Evolutionary conservation across 2,329 filamentous ascomycete genomes (phyloP).

Genomic region (Trichoderma sp.): DNA sequence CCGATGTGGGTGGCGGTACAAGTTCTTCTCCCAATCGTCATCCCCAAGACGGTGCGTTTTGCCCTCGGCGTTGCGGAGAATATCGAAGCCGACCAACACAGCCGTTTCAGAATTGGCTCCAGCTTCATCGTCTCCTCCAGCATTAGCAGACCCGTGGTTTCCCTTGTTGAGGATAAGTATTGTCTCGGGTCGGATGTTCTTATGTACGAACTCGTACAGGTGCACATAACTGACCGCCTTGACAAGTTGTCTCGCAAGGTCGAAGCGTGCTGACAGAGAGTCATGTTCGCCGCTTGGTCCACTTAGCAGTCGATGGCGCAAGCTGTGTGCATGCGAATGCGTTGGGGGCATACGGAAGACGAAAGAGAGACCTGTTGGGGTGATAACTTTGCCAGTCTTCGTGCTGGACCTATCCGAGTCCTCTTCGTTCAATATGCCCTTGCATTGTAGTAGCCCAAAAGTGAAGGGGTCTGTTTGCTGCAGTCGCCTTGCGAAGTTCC

Average conservation of each 20-base stretch:
- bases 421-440: neutral
- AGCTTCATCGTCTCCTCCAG: neutral
- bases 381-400: neutral
- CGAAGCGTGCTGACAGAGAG: slow-evolving; percentile 33
- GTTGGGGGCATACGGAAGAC: neutral
- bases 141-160: neutral
- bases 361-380: neutral
- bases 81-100: slow-evolving; percentile 20
- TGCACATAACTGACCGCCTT: slow-evolving; percentile 34
- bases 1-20: slow-evolving; percentile 49
- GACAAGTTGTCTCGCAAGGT: slow-evolving; percentile 33
- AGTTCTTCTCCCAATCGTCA: slow-evolving; percentile 28
- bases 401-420: neutral
- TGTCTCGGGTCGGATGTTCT: slow-evolving; percentile 44
- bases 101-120: neutral
- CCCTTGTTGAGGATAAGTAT: slow-evolving; percentile 33
- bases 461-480: neutral
- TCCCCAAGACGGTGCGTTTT: slow-evolving; percentile 12
- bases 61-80: slow-evolving; percentile 19
- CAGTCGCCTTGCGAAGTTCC: neutral
- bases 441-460: neutral
- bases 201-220: slow-evolving; percentile 43
- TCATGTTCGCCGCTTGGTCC: neutral
- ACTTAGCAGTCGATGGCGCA: neutral
- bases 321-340: neutral